These are phyloP conservation scores for Cymbopogon flexuosus DNA, from an alignment of 202 grass and related monocot species.

Conservation along the genomic window DNA sequence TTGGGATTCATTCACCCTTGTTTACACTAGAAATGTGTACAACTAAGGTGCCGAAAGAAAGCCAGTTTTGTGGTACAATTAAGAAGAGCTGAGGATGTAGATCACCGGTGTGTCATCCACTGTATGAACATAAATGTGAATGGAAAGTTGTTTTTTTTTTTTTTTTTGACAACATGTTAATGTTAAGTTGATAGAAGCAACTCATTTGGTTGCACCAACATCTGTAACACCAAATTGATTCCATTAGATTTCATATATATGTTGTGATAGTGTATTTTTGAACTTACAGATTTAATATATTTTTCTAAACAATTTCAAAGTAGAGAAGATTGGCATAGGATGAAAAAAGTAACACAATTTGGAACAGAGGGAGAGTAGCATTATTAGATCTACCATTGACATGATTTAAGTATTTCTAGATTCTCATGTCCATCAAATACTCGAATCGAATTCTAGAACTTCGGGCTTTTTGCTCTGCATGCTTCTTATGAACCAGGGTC, in stretches of 20 bases:
- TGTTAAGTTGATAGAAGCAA: conserved; percentile 25
- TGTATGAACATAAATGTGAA: conserved; percentile 1
- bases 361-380: neutral
- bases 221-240: neutral
- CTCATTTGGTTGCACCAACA: neutral
- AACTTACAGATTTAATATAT: neutral
- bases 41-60: neutral
- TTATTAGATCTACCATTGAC: neutral
- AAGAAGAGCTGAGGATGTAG: conserved; percentile 22
- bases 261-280: neutral
- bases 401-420: neutral
- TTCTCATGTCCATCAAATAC: neutral
- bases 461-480: neutral
- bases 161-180: neutral
- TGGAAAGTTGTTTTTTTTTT: conserved; percentile 18
- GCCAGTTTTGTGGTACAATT: neutral
- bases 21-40: neutral
- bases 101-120: conserved; percentile 13
- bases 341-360: neutral
- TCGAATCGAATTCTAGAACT: neutral
- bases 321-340: neutral
- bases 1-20: neutral
- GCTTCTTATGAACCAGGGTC: neutral
- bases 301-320: neutral
- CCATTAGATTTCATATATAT: neutral